Evolutionary conservation across 2,329 filamentous ascomycete genomes (phyloP).

Genomic region (Nigrospora oryzae): DNA sequence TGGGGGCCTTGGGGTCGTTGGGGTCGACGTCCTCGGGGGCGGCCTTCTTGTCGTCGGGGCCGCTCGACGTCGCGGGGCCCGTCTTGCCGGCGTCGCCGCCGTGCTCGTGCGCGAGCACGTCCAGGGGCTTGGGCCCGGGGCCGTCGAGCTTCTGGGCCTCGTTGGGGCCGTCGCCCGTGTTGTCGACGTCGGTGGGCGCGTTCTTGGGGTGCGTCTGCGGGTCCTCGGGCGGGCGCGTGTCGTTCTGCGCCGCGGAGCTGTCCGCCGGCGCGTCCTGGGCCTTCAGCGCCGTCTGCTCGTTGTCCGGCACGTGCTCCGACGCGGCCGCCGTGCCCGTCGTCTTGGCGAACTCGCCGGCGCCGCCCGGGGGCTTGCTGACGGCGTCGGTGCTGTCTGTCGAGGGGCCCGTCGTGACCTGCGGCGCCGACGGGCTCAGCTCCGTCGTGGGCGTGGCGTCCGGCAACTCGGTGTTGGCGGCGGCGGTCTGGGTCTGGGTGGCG

Average conservation of each 20-base stretch:
- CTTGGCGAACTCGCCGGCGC: slow-evolving; percentile 12
- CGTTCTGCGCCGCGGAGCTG: slow-evolving; percentile 24
- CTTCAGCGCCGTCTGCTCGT: slow-evolving; percentile 17
- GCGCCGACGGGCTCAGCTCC: too few species aligned
- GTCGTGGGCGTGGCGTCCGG: too few species aligned
- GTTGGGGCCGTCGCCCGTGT: slow-evolving; percentile 21
- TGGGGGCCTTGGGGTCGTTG: slow-evolving; percentile 18
- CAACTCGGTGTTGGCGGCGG: too few species aligned
- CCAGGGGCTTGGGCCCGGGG: slow-evolving; percentile 28
- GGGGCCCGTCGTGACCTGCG: too few species aligned
- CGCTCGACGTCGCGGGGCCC: slow-evolving; percentile 17
- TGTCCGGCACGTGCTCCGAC: slow-evolving; percentile 13
- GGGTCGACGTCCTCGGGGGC: slow-evolving; percentile 11
- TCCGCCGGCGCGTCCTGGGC: slow-evolving; percentile 12
- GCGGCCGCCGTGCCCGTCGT: slow-evolving; percentile 15
- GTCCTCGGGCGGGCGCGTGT: slow-evolving; percentile 28
- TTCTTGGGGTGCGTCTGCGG: slow-evolving; percentile 22
- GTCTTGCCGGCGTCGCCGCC: slow-evolving; percentile 20
- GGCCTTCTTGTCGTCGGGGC: slow-evolving; percentile 17
- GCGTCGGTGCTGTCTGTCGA: too few species aligned
- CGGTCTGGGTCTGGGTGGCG: too few species aligned
- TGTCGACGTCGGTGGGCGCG: slow-evolving; percentile 27
- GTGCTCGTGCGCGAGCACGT: slow-evolving; percentile 22
- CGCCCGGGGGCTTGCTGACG: too few species aligned
- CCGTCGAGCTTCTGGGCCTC: slow-evolving; percentile 26